These are phyloP conservation scores for Phyllosticta citribraziliensis DNA, from an alignment of 2,329 filamentous ascomycete species.

Conservation along the genomic window DNA sequence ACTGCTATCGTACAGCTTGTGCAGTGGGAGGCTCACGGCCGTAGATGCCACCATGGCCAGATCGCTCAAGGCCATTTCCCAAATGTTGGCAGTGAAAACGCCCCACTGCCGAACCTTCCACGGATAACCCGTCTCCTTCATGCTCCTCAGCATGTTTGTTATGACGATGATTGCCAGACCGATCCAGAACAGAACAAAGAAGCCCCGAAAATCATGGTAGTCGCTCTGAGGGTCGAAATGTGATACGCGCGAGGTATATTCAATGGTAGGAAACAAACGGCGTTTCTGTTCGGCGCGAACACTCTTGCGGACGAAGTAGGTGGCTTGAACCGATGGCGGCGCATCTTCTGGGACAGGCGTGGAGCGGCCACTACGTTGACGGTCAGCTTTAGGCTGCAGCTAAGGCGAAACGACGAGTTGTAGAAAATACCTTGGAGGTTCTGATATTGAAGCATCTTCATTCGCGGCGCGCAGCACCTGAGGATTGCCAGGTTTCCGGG, in stretches of 20 bases:
- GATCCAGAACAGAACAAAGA: constrained; percentile 98
- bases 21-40: constrained; percentile 61
- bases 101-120: constrained; percentile 80
- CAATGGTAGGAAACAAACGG: constrained; percentile 84
- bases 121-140: constrained; percentile 86
- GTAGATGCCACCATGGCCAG: constrained; percentile 74
- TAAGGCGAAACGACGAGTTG: neutral
- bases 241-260: constrained; percentile 82
- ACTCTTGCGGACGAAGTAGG: constrained; percentile 76
- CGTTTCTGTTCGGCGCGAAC: constrained; percentile 70
- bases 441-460: constrained; percentile 24
- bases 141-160: constrained; percentile 83
- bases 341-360: constrained; percentile 83
- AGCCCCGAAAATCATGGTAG: constrained; percentile 89
- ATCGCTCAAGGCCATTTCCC: constrained; percentile 77
- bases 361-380: constrained; percentile 56
- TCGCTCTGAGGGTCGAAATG: constrained; percentile 92
- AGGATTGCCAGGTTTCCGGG: constrained; percentile 26
- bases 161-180: constrained; percentile 93
- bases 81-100: constrained; percentile 78
- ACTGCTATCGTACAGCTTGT: constrained; percentile 53
- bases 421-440: constrained; percentile 22
- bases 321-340: constrained; percentile 79
- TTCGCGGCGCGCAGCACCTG: constrained; percentile 26
- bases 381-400: neutral